Conservation (phyloP, 371 early-diverging fungal genomes). For the Circinella umbellata region DNA sequence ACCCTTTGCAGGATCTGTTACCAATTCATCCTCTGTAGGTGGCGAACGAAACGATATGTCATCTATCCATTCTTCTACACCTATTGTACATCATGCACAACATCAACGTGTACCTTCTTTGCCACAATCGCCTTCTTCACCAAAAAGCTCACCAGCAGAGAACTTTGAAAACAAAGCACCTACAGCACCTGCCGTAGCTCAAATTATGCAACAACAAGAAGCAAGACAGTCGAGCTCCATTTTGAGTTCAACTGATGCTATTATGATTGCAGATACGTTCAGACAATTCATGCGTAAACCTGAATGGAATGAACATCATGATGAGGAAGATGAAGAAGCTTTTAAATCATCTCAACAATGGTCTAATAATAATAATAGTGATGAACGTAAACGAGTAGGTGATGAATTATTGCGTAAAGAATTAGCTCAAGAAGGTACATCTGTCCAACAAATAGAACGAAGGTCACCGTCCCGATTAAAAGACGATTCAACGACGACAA, state of each 20-base stretch:
- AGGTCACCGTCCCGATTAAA: slow-evolving; percentile 11
- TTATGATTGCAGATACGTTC: slow-evolving; percentile 59
- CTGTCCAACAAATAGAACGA: slow-evolving; percentile 30
- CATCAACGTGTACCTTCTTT: slow-evolving; percentile 2
- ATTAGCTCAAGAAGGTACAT: slow-evolving; percentile 36
- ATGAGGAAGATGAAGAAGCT: slow-evolving; percentile 27
- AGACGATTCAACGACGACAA: neutral
- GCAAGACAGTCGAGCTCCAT: slow-evolving; percentile 49
- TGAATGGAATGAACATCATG: slow-evolving; percentile 50
- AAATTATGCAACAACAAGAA: slow-evolving; percentile 25
- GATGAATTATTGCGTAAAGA: slow-evolving; percentile 32
- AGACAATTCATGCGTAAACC: slow-evolving; percentile 58
- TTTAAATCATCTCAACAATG: neutral
- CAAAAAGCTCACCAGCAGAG: neutral
- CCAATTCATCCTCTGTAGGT: slow-evolving; percentile 5
- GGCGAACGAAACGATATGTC: slow-evolving; percentile 15
- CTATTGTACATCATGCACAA: slow-evolving; percentile 8
- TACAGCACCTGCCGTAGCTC: slow-evolving; percentile 6
- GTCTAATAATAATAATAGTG: too few species aligned
- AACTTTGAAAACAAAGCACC: neutral
- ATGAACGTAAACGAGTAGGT: slow-evolving; percentile 14
- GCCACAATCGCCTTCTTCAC: neutral
- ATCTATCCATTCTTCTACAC: slow-evolving; percentile 22
- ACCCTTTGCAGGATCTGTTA: slow-evolving; percentile 15
- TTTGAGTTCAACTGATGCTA: slow-evolving; percentile 51